Base-by-base conservation (phyloP, 108 stramenopile genomes). In the Aurantiochytrium sp. region DNA sequence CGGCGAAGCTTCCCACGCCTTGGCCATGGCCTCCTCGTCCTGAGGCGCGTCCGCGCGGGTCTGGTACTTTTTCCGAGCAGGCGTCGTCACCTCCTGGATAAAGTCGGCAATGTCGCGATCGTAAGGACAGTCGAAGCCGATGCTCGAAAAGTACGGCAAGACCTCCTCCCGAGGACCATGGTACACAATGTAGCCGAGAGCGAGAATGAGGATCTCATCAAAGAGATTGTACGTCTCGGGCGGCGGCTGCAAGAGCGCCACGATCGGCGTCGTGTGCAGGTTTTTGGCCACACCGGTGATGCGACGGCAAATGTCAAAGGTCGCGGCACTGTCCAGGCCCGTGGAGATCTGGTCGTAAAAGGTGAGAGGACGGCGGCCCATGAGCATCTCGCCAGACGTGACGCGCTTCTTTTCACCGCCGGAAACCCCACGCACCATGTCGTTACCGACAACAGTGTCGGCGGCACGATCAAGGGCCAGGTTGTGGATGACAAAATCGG, bases 61-160 rank as follows among this genome's bases (percentile, higher is more conserved):
- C 64, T 69, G 64, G 53, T 57, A 89, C 5, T 35, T 35, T 35
- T 35, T 35, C 35, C 35, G 35, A 35, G 35, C 35, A 35, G 35
- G 35, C 25, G 91, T 88, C 21, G 89, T 90, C 4, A 93, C 58
- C 59, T 93, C 93, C 51, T 91, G 90, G 58, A 93, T 59, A 89
- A 91, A 96, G 89, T 96, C 96, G 5, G 96, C 97, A 43, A 91
- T 87, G 89, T 97, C 96, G 93, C 94, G 95, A 58, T 94, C 69
- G 0, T 92, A 91, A 5, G 97, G 97, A 64, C 96, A 90, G 44
- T 73, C 35, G 88, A 95, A 96, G 45, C 95, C 96, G 28, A 96
- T 58, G 29, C 88, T 87, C 87, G 92, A 87, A 60, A 97, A 96
- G 60, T 96, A 92, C 57, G 45, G 49, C 60, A 96, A 60, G 2